Evolutionary conservation across 306 rosid genomes (phyloP), one percentile per base, ranked within the genome.

Genomic region (Rosa lucieae): DNA sequence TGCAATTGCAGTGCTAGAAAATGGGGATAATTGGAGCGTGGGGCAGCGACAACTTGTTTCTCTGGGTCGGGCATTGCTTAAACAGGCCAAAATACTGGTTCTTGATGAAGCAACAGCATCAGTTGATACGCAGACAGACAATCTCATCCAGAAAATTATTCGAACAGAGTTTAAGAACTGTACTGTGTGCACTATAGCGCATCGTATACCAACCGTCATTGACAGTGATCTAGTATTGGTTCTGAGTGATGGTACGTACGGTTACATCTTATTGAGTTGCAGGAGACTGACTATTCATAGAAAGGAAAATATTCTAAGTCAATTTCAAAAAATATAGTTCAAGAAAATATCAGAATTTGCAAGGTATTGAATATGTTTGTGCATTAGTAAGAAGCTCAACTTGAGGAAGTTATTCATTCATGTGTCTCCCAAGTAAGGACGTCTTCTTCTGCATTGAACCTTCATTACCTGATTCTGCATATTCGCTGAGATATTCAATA

Each of bases 21-120:
- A 91, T 95, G 99, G 99, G 81, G 99, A 95, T 80, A 95, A 95
- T 70, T 95, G 99, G 99, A 95, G 99, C 77, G 98, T 93, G 70
- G 99, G 99, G 52, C 99, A 95, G 86, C 88, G 99, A 65, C 99
- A 95, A 81, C 99, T 95, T 67, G 97, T 95, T 75, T 85, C 99
- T 32, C 79, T 95, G 37, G 99, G 99, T 69, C 92, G 99, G 75
- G 99, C 99, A 58, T 85, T 95, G 77, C 90, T 95, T 75, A 92
- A 90, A 90, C 98, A 95, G 83, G 94, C 98, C 35, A 92, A 84
- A 78, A 90, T 95, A 87, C 90, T 95, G 83, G 99, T 95, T 29
- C 98, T 95, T 21, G 99, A 95, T 82, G 98, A 95, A 86, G 99
- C 99, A 62, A 95, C 99, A 11, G 99, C 99, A 77, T 95, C 99